phyloP scores from a whole-genome alignment of 495 filamentous ascomycete genomes.

The Letharia lupina region DNA sequence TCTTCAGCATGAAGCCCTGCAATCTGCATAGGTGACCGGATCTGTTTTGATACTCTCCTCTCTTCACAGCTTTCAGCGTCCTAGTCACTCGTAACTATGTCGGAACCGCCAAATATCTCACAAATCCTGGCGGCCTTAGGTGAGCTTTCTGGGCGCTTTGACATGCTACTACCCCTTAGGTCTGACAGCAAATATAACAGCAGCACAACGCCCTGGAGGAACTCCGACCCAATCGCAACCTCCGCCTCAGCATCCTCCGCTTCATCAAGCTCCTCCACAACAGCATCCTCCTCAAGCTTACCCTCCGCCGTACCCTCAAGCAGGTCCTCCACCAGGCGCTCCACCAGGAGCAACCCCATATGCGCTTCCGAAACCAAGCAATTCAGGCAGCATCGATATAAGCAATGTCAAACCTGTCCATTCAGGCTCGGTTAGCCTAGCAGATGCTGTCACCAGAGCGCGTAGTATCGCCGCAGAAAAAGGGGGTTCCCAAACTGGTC shows the following conservation, averaged over 20 bases:
- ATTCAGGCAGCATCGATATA: conserved; percentile 62
- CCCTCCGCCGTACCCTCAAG: conserved; percentile 26
- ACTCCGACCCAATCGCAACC: conserved; percentile 36
- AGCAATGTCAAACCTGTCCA: conserved; percentile 64
- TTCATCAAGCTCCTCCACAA: conserved; percentile 16
- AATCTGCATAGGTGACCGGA: conserved; percentile 1
- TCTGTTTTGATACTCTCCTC: not conserved
- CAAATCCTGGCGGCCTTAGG: conserved; percentile 13
- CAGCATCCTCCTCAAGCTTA: conserved; percentile 30
- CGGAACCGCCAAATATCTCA: conserved; percentile 12
- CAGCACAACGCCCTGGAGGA: conserved; percentile 11
- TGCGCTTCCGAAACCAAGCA: conserved; percentile 54
- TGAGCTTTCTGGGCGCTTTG: not conserved
- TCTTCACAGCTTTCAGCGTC: not conserved
- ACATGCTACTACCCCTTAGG: not conserved
- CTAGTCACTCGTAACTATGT: not conserved
- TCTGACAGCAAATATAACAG: not conserved
- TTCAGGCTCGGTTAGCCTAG: conserved; percentile 63
- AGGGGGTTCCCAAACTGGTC: conserved; percentile 43
- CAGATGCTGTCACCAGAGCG: conserved; percentile 65
- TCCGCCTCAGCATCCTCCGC: conserved; percentile 30
- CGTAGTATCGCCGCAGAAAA: conserved; percentile 63
- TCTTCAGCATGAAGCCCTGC: not conserved
- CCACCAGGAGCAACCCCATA: conserved; percentile 32
- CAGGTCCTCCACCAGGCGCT: conserved; percentile 36